Evolutionary conservation across 2,329 filamentous ascomycete genomes (phyloP).

Genomic region (Aspergillus sergii): DNA sequence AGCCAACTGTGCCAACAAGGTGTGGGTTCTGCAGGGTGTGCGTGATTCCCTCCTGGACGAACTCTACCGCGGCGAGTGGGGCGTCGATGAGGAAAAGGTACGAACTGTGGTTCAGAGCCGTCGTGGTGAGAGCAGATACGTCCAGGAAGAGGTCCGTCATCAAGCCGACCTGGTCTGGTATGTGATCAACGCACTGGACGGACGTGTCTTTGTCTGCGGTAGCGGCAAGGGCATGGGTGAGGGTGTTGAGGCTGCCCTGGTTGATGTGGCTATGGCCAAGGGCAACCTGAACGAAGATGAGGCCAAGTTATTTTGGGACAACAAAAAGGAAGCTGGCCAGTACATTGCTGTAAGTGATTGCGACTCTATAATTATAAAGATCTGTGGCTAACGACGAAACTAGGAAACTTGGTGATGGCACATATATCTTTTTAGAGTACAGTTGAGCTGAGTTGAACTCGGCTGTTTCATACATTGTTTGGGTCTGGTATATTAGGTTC

Average conservation of each 20-base stretch:
- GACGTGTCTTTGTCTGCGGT: slow-evolving; percentile 93
- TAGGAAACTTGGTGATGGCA: slow-evolving; percentile 40
- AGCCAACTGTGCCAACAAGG: slow-evolving; percentile 95
- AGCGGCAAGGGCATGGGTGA: slow-evolving; percentile 97
- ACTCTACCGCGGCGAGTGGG: slow-evolving; percentile 95
- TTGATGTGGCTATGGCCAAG: slow-evolving; percentile 91
- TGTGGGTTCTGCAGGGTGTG: slow-evolving; percentile 93
- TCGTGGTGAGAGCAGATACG: slow-evolving; percentile 80
- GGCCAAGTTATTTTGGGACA: slow-evolving; percentile 82
- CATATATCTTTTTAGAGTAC: not conserved
- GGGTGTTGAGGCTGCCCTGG: slow-evolving; percentile 82
- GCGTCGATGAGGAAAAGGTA: slow-evolving; percentile 84
- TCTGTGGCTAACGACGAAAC: slow-evolving; percentile 11
- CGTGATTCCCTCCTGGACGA: slow-evolving; percentile 95
- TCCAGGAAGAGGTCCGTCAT: slow-evolving; percentile 89
- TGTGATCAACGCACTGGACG: slow-evolving; percentile 94
- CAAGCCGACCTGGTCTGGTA: slow-evolving; percentile 99
- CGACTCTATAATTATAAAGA: not conserved
- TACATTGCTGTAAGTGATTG: slow-evolving; percentile 74
- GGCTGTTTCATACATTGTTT: slow-evolving; percentile 1
- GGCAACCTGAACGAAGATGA: slow-evolving; percentile 82
- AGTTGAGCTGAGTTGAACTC: slow-evolving; percentile 11
- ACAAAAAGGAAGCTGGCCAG: slow-evolving; percentile 89
- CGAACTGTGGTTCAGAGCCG: slow-evolving; percentile 80
- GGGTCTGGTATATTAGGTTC: not conserved